A percentile compares a stretch with the other conserved stretches of the same genome.
Evolutionary conservation across 2,329 filamentous ascomycete species (phyloP).

Genomic region (Pezizomycotina sp.): DNA sequence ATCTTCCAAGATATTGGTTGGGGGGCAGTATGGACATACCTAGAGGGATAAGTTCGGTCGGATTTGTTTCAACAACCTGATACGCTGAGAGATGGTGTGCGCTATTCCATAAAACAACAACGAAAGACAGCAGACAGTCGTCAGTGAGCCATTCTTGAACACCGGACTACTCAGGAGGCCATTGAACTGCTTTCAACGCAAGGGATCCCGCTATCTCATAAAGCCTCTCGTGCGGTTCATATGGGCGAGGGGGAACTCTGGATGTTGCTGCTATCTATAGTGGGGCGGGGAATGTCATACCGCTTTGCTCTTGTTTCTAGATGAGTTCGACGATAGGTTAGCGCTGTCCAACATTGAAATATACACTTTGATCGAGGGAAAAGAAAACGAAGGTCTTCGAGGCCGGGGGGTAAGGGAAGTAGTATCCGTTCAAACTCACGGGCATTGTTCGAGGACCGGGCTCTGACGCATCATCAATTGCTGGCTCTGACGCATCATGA

Average conservation of each 20-base stretch:
- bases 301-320: conserved; percentile 25
- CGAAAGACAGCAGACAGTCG: background rate
- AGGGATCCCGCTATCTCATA: conserved; percentile 5
- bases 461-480: conserved; percentile 12
- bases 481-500: conserved; percentile 12
- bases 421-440: conserved; percentile 1
- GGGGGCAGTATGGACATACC: conserved; percentile 42
- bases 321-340: background rate
- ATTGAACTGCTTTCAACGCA: too few relatives aligned
- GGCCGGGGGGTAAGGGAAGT: background rate
- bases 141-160: too few relatives aligned
- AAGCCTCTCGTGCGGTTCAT: conserved; percentile 1
- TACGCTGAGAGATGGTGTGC: conserved; percentile 90
- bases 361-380: background rate
- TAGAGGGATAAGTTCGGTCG: conserved; percentile 84
- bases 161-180: too few relatives aligned
- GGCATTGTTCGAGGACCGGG: conserved; percentile 17
- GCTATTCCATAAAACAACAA: conserved; percentile 37
- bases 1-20: background rate
- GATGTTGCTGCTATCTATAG: conserved; percentile 1
- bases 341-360: background rate
- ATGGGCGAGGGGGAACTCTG: background rate
- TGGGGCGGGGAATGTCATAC: conserved; percentile 17
- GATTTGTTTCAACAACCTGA: conserved; percentile 81
- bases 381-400: conserved; percentile 3